Evolutionary conservation across 2,329 filamentous ascomycete genomes (phyloP).

Genomic region (Fusarium longipes): DNA sequence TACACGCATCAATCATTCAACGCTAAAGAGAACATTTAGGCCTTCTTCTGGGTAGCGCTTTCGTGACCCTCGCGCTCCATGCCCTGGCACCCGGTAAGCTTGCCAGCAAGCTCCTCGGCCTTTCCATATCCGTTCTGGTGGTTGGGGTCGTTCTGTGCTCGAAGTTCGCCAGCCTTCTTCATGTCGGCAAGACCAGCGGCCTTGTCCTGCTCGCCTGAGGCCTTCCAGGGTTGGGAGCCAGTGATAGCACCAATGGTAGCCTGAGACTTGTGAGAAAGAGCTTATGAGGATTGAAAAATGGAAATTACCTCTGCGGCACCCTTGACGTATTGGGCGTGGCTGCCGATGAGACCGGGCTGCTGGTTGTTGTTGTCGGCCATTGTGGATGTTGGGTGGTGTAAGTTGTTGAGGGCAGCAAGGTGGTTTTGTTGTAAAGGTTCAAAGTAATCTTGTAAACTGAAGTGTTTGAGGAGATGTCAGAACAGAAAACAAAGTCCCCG

Average conservation of each 20-base stretch:
- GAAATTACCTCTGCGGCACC: constrained; percentile 70
- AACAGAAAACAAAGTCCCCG: not conserved
- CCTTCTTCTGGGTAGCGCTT: constrained; percentile 56
- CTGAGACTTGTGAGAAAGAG: constrained; percentile 50
- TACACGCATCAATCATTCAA: constrained; percentile 4
- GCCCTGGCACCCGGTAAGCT: constrained; percentile 73
- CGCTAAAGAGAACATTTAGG: constrained; percentile 10
- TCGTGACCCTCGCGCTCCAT: constrained; percentile 73
- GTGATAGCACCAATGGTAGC: constrained; percentile 70
- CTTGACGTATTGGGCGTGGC: constrained; percentile 76
- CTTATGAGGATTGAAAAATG: not conserved
- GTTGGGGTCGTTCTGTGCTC: constrained; percentile 62
- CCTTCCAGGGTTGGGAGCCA: constrained; percentile 71
- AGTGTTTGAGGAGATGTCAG: not conserved
- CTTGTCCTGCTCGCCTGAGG: constrained; percentile 73
- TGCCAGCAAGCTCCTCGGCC: constrained; percentile 72
- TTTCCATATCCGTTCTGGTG: constrained; percentile 68
- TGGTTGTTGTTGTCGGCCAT: constrained; percentile 48
- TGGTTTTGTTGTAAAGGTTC: not conserved
- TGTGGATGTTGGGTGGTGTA: constrained; percentile 24
- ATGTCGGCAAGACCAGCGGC: constrained; percentile 69
- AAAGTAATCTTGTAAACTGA: not conserved
- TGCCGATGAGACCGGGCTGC: constrained; percentile 67
- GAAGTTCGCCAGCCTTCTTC: constrained; percentile 68
- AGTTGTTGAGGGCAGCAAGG: not conserved